Evolutionary conservation across 179 eudicot genomes (phyloP), one percentile per base, ranked within the genome.

Genomic region (Beta lomatogona): DNA sequence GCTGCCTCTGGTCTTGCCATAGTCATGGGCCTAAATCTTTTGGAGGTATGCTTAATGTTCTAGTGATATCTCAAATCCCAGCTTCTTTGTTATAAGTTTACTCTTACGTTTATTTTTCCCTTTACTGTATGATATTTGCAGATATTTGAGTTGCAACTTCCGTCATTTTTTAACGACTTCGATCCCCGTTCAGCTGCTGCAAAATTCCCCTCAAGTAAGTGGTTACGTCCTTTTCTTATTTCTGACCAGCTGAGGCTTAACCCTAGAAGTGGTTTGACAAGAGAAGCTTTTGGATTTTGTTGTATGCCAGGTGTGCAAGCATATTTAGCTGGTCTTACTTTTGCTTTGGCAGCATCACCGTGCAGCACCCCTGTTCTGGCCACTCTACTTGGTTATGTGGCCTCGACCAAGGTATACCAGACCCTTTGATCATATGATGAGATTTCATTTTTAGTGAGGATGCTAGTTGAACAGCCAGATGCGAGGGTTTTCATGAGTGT

Each of bases 331-430:
- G 99, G 99, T 75, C 98, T 95, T 69, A 94, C 99, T 28, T 95
- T 95, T 88, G 99, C 99, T 80, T 90, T 95, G 82, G 99, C 99
- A 73, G 99, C 99, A 84, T 95, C 99, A 46, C 99, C 99, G 77
- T 95, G 99, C 91, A 95, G 99, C 87, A 95, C 99, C 16, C 99
- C 99, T 57, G 99, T 95, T 31, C 89, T 95, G 71, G 99, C 99
- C 18, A 91, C 97, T 78, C 82, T 95, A 79, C 98, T 95, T 71
- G 98, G 93, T 76, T 95, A 91, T 85, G 99, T 91, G 55, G 99
- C 99, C 57, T 83, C 99, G 57, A 91, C 98, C 79, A 92, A 87
- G 97, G 99, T 95, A 88, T 69, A 36, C 16, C 9, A 48, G 18
- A 36, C 55, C 70, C 36, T 12, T 74, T 63, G 16, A 57, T 61